Evolutionary conservation across 805 yeast genomes (phyloP).

Genomic region (Pichia nakasei): DNA sequence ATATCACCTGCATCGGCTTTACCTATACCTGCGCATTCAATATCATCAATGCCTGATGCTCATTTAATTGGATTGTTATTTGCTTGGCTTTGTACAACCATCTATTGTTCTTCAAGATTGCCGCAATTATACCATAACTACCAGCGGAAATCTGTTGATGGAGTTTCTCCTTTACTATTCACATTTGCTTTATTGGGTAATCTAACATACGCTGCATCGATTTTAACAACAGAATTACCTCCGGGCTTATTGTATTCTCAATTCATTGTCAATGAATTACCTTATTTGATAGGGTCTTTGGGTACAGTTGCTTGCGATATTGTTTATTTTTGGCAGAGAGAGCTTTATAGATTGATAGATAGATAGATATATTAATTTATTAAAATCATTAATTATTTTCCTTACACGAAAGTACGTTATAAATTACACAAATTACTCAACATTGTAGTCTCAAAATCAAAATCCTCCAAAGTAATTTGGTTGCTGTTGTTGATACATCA

Average conservation of each 20-base stretch:
- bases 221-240: conserved; percentile 55
- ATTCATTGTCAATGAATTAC: conserved; percentile 63
- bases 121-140: conserved; percentile 82
- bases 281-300: conserved; percentile 75
- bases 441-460: conserved; percentile 1
- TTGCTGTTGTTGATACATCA: conserved; percentile 8
- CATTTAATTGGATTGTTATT: conserved; percentile 16
- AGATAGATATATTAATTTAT: conserved; percentile 1
- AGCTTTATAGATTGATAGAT: not conserved
- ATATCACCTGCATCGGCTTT: conserved; percentile 6
- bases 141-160: conserved; percentile 73
- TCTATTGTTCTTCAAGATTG: conserved; percentile 69
- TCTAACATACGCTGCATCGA: conserved; percentile 65
- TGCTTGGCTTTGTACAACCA: conserved; percentile 74
- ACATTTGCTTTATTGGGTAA: conserved; percentile 75
- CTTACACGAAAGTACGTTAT: not conserved
- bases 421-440: not conserved
- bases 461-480: conserved; percentile 18
- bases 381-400: conserved; percentile 4
- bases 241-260: conserved; percentile 28
- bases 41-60: not conserved
- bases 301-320: conserved; percentile 80
- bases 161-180: conserved; percentile 74
- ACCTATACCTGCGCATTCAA: conserved; percentile 2
- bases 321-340: conserved; percentile 55